Evolutionary conservation across 2,329 filamentous ascomycete species (phyloP).

Genomic region (Acrodontium crateriforme): DNA sequence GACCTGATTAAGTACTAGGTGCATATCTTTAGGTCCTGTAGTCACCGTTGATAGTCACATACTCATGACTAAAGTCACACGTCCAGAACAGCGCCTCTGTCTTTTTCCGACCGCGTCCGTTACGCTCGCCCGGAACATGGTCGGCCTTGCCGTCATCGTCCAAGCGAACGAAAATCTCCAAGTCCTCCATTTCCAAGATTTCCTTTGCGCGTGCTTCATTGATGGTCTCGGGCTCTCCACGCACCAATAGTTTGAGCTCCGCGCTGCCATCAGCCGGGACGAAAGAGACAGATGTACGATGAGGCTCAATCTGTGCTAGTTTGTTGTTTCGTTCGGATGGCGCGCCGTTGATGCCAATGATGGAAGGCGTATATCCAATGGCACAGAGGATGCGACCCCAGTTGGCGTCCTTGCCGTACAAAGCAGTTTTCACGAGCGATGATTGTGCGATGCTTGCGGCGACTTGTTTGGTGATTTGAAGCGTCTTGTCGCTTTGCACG

Average conservation of each 20-base stretch:
- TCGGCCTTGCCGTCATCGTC: conserved; percentile 44
- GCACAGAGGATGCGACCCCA: conserved; percentile 96
- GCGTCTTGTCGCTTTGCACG: conserved; percentile 32
- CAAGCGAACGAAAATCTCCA: conserved; percentile 63
- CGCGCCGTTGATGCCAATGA: conserved; percentile 20
- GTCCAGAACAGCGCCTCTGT: conserved; percentile 62
- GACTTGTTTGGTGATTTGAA: conserved; percentile 52
- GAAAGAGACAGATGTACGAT: conserved; percentile 65
- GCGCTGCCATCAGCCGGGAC: conserved; percentile 61
- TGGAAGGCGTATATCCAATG: conserved; percentile 63
- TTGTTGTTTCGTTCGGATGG: conserved; percentile 1
- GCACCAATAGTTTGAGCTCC: conserved; percentile 62
- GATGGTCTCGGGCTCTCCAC: conserved; percentile 67
- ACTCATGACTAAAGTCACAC: conserved; percentile 78
- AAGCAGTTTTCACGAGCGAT: conserved; percentile 87
- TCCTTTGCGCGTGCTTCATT: conserved; percentile 64
- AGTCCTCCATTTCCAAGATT: conserved; percentile 63
- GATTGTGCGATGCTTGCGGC: conserved; percentile 82
- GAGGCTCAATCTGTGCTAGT: conserved; percentile 45
- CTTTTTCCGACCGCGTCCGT: background rate
- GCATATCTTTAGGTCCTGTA: conserved; percentile 42
- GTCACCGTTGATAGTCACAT: conserved; percentile 56
- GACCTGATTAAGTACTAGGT: too few relatives aligned
- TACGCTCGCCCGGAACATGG: background rate
- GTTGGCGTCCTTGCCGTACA: conserved; percentile 96